Percentiles rank a stretch among this genome's conserved stretches.
Conservation (phyloP, 2,329 filamentous ascomycete genomes). For the Fusarium gaditjirri region DNA sequence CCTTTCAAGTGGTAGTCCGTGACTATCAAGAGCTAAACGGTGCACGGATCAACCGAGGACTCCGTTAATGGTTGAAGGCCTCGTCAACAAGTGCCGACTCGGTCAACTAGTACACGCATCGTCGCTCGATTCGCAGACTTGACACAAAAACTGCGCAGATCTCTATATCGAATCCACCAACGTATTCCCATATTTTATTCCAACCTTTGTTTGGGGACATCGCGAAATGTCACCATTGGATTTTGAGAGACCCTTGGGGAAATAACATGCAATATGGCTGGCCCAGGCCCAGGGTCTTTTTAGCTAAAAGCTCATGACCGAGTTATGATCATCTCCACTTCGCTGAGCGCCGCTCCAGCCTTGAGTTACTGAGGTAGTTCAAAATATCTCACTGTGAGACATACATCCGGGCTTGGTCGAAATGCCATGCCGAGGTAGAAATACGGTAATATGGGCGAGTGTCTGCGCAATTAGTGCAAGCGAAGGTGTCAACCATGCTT, state of each 20-base stretch:
- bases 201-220: not conserved
- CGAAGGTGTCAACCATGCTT: not conserved
- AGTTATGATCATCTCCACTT: conserved; percentile 23
- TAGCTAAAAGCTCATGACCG: conserved; percentile 4
- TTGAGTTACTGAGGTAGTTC: conserved; percentile 6
- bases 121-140: conserved; percentile 5
- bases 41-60: conserved; percentile 33
- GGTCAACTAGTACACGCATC: conserved; percentile 14
- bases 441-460: not conserved
- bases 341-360: conserved; percentile 26
- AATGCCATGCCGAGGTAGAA: not conserved
- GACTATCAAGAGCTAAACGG: conserved; percentile 24
- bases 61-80: conserved; percentile 14
- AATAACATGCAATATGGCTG: conserved; percentile 19
- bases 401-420: not conserved
- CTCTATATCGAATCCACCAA: not conserved
- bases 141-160: conserved; percentile 17
- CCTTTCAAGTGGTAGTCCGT: conserved; percentile 28
- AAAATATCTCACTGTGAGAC: conserved; percentile 23
- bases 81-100: conserved; percentile 36
- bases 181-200: conserved; percentile 7
- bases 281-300: conserved; percentile 29
- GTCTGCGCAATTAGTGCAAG: not conserved
- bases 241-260: conserved; percentile 8
- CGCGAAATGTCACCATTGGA: conserved; percentile 33